Evolutionary conservation across 2,329 filamentous ascomycete species (phyloP), one percentile per base, ranked within the genome.

Genomic region (Pseudogymnoascus pannorum): DNA sequence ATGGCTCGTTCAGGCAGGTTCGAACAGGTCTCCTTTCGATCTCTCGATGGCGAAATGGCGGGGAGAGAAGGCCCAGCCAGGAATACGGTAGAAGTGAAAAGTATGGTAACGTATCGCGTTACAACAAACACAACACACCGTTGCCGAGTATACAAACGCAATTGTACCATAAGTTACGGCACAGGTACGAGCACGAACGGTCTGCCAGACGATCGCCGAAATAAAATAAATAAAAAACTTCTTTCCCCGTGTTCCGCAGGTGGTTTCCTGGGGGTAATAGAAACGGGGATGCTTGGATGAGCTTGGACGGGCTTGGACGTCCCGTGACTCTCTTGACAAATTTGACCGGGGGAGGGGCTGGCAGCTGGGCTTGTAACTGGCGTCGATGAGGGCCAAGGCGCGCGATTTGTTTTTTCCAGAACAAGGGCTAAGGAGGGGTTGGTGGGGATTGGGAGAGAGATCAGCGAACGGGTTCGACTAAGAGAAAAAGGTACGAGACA

Each of bases 211-310:
- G 40, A 44, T 24, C 20, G 40, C 20, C 40, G 40, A 24, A 8
- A 14, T 2, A 44, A 11, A 24, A 4, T 9, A 24, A n/a, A 26
- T 9, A 26, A 48, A n/a, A 24, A 11, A 16, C 1, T 40, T 48
- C 12, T n/a, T n/a, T n/a, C n/a, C n/a, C n/a, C 11, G 40, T 14
- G 42, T 48, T 26, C 42, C 42, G 42, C 42, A n/a, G 14, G 8
- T 48, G 20, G 42, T 48, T 48, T 48, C 42, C 42, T 48, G 42
- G 42, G 42, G 42, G 42, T 48, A 48, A 48, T 48, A 48, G 42
- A 48, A 48, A 48, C 42, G 42, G 42, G 42, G 42, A 24, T 48
- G 22, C 42, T 26, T 48, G 42, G 42, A 44, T 29, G n/a, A 4
- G 26, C 26, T 4, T 29, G 26, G 26, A 29, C 26, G 18, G 40